phyloP scores from a whole-genome alignment of 2,329 filamentous ascomycete genomes.

The Phoma sp. region DNA sequence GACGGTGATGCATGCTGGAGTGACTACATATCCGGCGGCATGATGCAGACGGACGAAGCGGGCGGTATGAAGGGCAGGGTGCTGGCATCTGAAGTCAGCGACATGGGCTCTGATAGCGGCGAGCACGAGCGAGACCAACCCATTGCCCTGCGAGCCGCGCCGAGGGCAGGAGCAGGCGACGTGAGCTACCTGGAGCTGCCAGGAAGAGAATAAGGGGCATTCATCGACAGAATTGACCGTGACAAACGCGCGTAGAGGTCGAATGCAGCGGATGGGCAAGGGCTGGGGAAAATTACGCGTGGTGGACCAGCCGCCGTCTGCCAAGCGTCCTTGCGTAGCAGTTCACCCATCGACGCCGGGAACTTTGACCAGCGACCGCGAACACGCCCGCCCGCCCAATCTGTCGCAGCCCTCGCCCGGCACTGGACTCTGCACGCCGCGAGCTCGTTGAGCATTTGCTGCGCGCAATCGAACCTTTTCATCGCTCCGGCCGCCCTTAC shows the following conservation, averaged over 20 bases:
- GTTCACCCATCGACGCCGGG: slow-evolving; percentile 9
- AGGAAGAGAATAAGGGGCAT: slow-evolving; percentile 43
- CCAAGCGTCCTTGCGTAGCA: neutral
- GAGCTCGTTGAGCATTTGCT: neutral
- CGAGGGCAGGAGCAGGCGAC: slow-evolving; percentile 26
- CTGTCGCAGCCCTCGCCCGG: slow-evolving; percentile 18
- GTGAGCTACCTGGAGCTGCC: slow-evolving; percentile 41
- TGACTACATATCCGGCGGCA: neutral
- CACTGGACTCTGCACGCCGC: slow-evolving; percentile 22
- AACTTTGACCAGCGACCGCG: slow-evolving; percentile 32
- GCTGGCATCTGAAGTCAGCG: slow-evolving; percentile 18
- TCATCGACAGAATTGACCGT: slow-evolving; percentile 39
- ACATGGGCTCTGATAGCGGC: neutral
- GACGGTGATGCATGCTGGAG: neutral
- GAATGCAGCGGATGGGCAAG: slow-evolving; percentile 20
- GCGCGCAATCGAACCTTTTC: neutral
- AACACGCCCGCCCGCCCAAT: slow-evolving; percentile 4
- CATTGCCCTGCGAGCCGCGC: slow-evolving; percentile 21
- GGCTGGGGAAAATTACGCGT: slow-evolving; percentile 14
- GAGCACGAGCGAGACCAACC: slow-evolving; percentile 16
- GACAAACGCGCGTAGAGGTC: slow-evolving; percentile 18
- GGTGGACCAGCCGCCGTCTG: neutral
- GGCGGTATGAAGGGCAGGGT: neutral
- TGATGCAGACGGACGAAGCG: neutral
- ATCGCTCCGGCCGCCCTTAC: slow-evolving; percentile 3